Evolutionary conservation across 2,329 filamentous ascomycete genomes (phyloP), one percentile per base, ranked within the genome.

Genomic region (Diplodia seriata): DNA sequence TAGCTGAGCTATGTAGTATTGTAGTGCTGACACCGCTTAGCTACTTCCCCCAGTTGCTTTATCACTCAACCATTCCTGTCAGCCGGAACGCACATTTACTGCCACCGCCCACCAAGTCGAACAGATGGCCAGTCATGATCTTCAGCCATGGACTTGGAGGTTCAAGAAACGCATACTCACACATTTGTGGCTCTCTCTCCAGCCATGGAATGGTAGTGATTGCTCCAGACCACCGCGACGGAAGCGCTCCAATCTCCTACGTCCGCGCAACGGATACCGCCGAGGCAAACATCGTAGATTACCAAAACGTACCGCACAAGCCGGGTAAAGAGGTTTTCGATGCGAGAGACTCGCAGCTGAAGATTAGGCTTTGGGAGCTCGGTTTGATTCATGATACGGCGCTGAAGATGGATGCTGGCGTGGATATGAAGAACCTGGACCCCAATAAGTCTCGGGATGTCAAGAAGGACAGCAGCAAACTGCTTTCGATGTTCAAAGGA

Each of bases 121-220:
- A 83, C 67, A 82, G 87, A 80, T 95, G 91, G 90, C 92, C 93
- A 0, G 90, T 92, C 0, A 89, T 93, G 82, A 83, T 97, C 70
- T 96, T 97, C 79, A 95, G 92, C 1, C 93, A 97, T 75, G 93
- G 93, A 0, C 83, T 97, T 1, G 93, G 91, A 47, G 93, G 93
- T 47, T 90, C 87, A 69, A 86, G 91, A 71, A 95, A 95, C 74
- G 88, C 91, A 12, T 97, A 97, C 80, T 94, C 91, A n/a, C 90
- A 94, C 74, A 81, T 96, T 29, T 90, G 86, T 20, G 91, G 91
- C 18, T 92, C 91, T 0, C 81, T 97, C 33, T 91, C 93, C 4
- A 93, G 91, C 23, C 89, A 95, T 74, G 93, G 93, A 50, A 84
- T 94, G 26, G 87, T 95, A 8, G 92, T 96, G 2, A 82, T 94